Conservation (phyloP, 345 rosid species). For the Arabidopsis arenosa region DNA sequence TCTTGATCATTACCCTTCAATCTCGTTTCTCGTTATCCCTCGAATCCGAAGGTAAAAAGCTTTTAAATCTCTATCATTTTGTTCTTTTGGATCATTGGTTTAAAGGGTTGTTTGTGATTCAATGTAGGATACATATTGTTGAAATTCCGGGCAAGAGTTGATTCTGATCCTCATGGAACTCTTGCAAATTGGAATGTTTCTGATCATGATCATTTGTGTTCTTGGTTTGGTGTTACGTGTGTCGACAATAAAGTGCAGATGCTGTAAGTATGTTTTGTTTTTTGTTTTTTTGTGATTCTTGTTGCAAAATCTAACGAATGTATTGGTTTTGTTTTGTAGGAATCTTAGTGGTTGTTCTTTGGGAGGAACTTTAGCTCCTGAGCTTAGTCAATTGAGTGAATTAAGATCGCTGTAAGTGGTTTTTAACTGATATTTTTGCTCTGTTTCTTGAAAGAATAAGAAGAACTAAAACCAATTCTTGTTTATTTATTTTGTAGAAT, state of each 20-base stretch:
- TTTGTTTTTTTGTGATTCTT: not conserved
- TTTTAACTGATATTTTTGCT: slow-evolving; percentile 14
- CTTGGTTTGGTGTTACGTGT: slow-evolving; percentile 82
- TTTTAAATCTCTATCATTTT: slow-evolving; percentile 13
- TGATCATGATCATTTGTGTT: slow-evolving; percentile 59
- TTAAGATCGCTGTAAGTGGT: slow-evolving; percentile 74
- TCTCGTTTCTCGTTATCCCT: slow-evolving; percentile 58
- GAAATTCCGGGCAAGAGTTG: slow-evolving; percentile 64
- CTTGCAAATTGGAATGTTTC: slow-evolving; percentile 70
- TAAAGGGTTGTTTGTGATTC: slow-evolving; percentile 2
- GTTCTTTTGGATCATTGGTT: slow-evolving; percentile 5
- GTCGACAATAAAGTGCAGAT: slow-evolving; percentile 67
- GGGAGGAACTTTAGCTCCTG: slow-evolving; percentile 77
- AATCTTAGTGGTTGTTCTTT: slow-evolving; percentile 64
- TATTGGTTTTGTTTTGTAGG: slow-evolving; percentile 47
- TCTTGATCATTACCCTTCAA: slow-evolving; percentile 53
- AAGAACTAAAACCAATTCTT: slow-evolving; percentile 8
- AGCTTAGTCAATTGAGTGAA: slow-evolving; percentile 68
- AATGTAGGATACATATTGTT: slow-evolving; percentile 69
- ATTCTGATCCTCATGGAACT: slow-evolving; percentile 72
- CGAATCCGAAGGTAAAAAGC: slow-evolving; percentile 58
- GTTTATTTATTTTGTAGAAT: slow-evolving; percentile 47
- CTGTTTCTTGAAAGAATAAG: slow-evolving; percentile 15
- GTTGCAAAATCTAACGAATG: not conserved
- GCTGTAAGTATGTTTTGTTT: slow-evolving; percentile 60